Percentiles rank a stretch among this genome's conserved stretches.
phyloP scores from a whole-genome alignment of 306 rosid species.

The Cicer judaicum region DNA sequence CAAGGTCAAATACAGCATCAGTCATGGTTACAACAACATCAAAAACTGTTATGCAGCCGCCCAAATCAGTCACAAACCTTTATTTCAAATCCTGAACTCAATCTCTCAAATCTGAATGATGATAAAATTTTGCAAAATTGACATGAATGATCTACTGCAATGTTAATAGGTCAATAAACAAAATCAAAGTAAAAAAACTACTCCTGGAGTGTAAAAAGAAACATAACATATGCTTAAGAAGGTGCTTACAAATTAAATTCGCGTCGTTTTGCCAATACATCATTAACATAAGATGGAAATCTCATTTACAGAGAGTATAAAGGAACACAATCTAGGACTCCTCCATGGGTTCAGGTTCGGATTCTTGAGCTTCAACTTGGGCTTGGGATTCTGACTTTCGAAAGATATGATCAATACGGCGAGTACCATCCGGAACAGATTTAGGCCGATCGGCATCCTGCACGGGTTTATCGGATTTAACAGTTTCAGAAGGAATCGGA shows the following conservation, averaged over 20 bases:
- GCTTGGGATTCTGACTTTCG: conserved; percentile 43
- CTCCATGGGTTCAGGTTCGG: conserved; percentile 45
- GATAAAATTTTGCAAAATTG: not conserved
- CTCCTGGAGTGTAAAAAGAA: not conserved
- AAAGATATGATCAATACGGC: conserved; percentile 81
- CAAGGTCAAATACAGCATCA: too few relatives aligned
- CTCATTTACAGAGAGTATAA: conserved; percentile 24
- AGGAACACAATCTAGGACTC: conserved; percentile 48
- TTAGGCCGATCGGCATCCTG: conserved; percentile 31
- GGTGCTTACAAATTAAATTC: not conserved
- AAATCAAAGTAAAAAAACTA: not conserved
- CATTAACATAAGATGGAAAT: conserved; percentile 7
- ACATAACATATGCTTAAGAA: conserved; percentile 12
- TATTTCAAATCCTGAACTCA: not conserved
- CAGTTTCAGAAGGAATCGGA: conserved; percentile 56
- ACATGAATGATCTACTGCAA: not conserved
- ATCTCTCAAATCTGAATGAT: conserved; percentile 1
- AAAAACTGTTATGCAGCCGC: too few relatives aligned
- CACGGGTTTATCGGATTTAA: conserved; percentile 48
- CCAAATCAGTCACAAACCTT: too few relatives aligned
- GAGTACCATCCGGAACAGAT: conserved; percentile 54
- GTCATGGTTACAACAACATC: too few relatives aligned
- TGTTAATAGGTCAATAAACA: not conserved
- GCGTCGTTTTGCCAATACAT: not conserved
- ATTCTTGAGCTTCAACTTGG: not conserved